Percentiles rank a stretch among this genome's conserved stretches.
phyloP scores from a whole-genome alignment of 2,329 filamentous ascomycete genomes.

The Thyridium curvatum region DNA sequence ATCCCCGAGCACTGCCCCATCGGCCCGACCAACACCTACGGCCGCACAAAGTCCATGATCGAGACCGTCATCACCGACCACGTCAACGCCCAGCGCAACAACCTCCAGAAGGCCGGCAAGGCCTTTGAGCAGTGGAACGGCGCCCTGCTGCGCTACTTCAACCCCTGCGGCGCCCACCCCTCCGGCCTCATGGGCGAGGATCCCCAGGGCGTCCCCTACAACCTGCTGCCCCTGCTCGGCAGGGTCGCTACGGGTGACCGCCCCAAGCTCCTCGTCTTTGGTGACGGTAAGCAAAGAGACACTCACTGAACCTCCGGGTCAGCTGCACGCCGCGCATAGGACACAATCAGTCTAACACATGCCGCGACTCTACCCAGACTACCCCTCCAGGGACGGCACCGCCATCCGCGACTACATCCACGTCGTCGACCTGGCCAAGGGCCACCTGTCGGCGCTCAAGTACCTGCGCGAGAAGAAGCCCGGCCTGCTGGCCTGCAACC shows the following conservation, averaged over 20 bases:
- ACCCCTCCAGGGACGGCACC: conserved; percentile 82
- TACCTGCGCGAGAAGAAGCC: conserved; percentile 79
- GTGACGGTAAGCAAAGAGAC: conserved; percentile 67
- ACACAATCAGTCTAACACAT: neutral
- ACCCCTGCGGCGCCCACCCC: conserved; percentile 91
- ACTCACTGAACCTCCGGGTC: neutral
- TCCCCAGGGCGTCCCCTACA: conserved; percentile 91
- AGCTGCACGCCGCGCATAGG: neutral
- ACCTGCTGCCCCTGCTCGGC: conserved; percentile 86
- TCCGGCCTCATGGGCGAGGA: conserved; percentile 98
- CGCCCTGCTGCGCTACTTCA: conserved; percentile 93
- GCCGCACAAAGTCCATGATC: conserved; percentile 89
- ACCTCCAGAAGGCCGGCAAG: conserved; percentile 73
- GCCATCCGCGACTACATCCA: conserved; percentile 98
- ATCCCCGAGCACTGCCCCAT: conserved; percentile 96
- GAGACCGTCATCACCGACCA: conserved; percentile 90
- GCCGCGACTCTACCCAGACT: conserved; percentile 52
- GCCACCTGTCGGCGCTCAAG: conserved; percentile 84
- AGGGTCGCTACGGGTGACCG: conserved; percentile 94
- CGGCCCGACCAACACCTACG: conserved; percentile 95
- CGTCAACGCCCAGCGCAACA: conserved; percentile 79
- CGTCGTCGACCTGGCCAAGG: conserved; percentile 80
- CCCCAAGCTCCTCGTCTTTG: conserved; percentile 91
- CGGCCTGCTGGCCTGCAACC: conserved; percentile 91
- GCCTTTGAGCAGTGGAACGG: conserved; percentile 81